Evolutionary conservation across 257 asterid species (phyloP), one percentile per base, ranked within the genome.

Genomic region (Gentiana straminea): DNA sequence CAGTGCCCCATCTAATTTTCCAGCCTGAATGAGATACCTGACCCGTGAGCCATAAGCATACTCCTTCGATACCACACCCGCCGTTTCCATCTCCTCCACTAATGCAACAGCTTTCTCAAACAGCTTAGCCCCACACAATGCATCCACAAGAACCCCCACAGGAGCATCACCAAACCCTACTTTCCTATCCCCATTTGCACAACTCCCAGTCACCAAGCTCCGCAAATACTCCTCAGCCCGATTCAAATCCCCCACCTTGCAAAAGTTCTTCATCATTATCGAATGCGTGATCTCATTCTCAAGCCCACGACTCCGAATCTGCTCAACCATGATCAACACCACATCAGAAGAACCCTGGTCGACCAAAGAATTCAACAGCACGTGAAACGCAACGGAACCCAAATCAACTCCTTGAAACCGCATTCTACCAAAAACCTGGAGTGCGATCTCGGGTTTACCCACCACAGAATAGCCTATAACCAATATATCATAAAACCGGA

Each of bases 391-490:
- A 44, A 79, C 48, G 4, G 35, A 55, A 53, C 87, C 94, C 75
- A 91, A 78, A 66, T 87, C 96, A 33, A 67, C n/a, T 13, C 94
- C 96, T 11, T 8, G 53, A 43, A 87, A 87, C 32, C 96, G 84
- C 94, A 91, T 87, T 74, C 59, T 79, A 55, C 94, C 96, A 38
- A 81, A 81, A 76, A 91, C 65, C 13, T 64, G 72, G 58, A 91
- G 81, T 15, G 98, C 95, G 37, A 62, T 60, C 55, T 84, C 92
- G 35, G 82, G 67, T 60, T 78, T 75, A 0, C 98, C 96, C 0
- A 91, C 94, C 13, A 84, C 71, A 5, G 94, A 69, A 48, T 87
- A 91, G 52, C 98, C 96, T 64, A 81, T 77, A 2, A 87, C 94
- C 75, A 87, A 67, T 34, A 82, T 64, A 55, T 70, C 71, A 54